Evolutionary conservation across 1,284 basidiomycete genomes (phyloP).

Genomic region (Coniophora puteana): DNA sequence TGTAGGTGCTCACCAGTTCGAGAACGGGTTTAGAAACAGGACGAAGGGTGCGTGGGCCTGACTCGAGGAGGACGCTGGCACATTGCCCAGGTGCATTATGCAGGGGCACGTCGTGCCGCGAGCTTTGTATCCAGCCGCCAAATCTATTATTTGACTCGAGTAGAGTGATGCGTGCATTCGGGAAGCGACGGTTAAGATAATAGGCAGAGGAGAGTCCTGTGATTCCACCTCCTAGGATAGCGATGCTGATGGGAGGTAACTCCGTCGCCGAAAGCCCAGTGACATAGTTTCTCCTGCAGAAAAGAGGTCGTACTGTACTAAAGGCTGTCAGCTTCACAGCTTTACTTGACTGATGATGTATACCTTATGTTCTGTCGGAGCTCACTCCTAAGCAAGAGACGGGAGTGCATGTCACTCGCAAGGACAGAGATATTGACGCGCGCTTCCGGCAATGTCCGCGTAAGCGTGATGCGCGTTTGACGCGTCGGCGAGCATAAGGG

Average conservation of each 20-base stretch:
- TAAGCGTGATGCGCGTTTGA: too few species aligned
- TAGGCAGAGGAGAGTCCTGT: constrained; percentile 81
- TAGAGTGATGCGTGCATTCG: constrained; percentile 56
- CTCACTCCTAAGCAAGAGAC: constrained; percentile 3
- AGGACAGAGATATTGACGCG: not conserved
- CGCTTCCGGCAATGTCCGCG: not conserved
- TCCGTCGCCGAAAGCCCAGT: constrained; percentile 12
- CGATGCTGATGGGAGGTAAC: constrained; percentile 46
- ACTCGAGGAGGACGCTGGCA: constrained; percentile 62
- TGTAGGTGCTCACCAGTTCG: constrained; percentile 64
- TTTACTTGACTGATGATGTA: too few species aligned
- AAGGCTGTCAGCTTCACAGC: too few species aligned
- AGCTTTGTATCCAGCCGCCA: constrained; percentile 84
- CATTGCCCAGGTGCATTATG: constrained; percentile 32
- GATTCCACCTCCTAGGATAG: constrained; percentile 79
- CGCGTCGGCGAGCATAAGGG: not conserved
- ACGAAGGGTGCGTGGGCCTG: constrained; percentile 80
- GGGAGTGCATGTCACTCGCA: not conserved
- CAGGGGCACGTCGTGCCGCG: constrained; percentile 42
- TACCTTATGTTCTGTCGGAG: too few species aligned
- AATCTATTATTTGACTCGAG: constrained; percentile 62
- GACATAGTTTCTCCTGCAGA: too few species aligned
- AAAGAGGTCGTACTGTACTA: too few species aligned
- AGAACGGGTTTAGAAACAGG: constrained; percentile 71
- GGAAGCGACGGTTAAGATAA: constrained; percentile 68